Evolutionary conservation across 139 green algal genomes (phyloP).

Genomic region (Auxenochlorella pyrenoidosa): DNA sequence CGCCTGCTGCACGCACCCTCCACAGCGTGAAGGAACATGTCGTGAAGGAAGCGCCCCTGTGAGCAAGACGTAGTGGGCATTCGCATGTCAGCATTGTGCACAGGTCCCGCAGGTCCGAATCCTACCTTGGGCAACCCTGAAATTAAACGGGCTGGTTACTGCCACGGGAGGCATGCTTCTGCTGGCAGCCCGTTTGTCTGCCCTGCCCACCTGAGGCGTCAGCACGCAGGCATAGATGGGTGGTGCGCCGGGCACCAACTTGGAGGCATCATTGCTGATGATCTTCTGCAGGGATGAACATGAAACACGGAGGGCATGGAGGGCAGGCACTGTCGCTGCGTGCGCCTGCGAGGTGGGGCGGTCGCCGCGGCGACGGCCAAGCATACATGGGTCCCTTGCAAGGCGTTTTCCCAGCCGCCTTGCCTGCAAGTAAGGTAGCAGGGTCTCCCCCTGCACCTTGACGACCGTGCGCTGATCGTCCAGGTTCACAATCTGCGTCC

Average conservation of each 20-base stretch:
- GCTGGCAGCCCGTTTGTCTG: background rate
- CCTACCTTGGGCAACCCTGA: too few species aligned
- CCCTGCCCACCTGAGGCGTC: background rate
- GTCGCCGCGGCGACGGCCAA: background rate
- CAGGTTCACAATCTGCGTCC: too few species aligned
- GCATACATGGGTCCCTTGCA: background rate
- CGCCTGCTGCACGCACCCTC: background rate
- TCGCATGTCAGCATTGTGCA: too few species aligned
- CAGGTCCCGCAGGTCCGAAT: too few species aligned
- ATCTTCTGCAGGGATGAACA: background rate
- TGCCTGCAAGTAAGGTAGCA: background rate
- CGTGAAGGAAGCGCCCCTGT: constrained; percentile 13
- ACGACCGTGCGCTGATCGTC: background rate
- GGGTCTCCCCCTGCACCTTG: background rate
- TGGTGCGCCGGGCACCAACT: background rate
- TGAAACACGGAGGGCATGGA: too few species aligned
- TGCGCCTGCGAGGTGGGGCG: too few species aligned
- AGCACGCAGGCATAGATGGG: constrained; percentile 20
- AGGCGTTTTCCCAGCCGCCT: background rate
- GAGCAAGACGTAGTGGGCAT: too few species aligned
- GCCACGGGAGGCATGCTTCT: background rate
- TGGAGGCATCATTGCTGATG: background rate
- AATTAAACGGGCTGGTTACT: too few species aligned
- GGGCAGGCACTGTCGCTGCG: too few species aligned
- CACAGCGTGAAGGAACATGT: constrained; percentile 19